Base-by-base conservation (phyloP, 1,139 yeast species). In the Blastobotrys arbuscula region DNA sequence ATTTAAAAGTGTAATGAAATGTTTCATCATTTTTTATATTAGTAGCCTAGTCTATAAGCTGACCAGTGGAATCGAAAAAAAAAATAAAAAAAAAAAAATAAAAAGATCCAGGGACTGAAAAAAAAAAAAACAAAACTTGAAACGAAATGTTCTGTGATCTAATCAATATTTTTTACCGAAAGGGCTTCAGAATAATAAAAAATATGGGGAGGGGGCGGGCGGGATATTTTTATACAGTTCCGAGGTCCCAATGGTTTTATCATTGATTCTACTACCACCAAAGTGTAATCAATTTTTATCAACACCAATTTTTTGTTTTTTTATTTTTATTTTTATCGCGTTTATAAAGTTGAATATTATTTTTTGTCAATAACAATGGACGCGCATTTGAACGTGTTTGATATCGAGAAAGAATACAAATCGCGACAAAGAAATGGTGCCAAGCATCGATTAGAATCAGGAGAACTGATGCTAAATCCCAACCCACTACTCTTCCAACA, bases 401-500 rank as follows among this genome's bases (percentile, higher is more conserved):
- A 53, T 38, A 48, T 53, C 23, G 46, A 53, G 37, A 45, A 44
- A 19, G 56, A 53, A 13, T 56, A 54, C 36, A 37, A 47, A 16
- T 26, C 42, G 5, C 47, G 55, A 19, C 49, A 42, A 18, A 48
- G 57, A 30, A 35, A 44, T 12, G 50, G 47, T 39, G 42, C 50
- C 5, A 49, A 45, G 24, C 53, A 47, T 39, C 45, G 49, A 26
- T 42, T 52, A 16, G 54, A 52, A 8, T 50, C 44, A 3, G 51
- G 55, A 8, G 56, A 51, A 19, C 39, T 47, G 4, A 40, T 47
- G 10, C 42, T 52, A 21, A 55, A 52, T 39, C 52, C 51, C 15
- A 59, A 57, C 38, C 66, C 63, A 24, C 51, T 45, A 28, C 51
- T 57, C 42, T 50, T 61, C 21, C 58, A 55, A 18, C 52, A 50